These are phyloP conservation scores for Fusarium foetens DNA, from an alignment of 2,329 filamentous ascomycete species.

Conservation along the genomic window DNA sequence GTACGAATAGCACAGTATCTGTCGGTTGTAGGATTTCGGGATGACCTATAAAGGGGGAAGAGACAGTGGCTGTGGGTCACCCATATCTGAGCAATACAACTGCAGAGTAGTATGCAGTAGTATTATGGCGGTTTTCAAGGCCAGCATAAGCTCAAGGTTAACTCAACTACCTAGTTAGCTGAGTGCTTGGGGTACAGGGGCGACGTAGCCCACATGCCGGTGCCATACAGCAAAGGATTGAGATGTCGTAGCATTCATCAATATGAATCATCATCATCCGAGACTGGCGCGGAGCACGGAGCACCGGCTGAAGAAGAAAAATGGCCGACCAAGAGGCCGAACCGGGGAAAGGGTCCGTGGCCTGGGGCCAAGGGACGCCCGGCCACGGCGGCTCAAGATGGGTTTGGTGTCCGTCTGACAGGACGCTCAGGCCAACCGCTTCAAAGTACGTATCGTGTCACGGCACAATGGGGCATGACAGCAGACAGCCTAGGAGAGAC, in stretches of 20 bases:
- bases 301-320: conserved; percentile 36
- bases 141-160: conserved; percentile 14
- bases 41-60: conserved; percentile 6
- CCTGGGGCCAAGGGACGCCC: conserved; percentile 21
- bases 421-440: conserved; percentile 41
- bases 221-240: not conserved
- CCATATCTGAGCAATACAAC: conserved; percentile 19
- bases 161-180: not conserved
- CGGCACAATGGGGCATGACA: conserved; percentile 6
- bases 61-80: not conserved
- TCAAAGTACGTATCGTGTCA: conserved; percentile 24
- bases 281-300: conserved; percentile 27
- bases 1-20: conserved; percentile 4
- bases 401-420: conserved; percentile 41
- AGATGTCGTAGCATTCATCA: conserved; percentile 15
- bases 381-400: conserved; percentile 35
- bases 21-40: not conserved
- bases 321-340: conserved; percentile 43
- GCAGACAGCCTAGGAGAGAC: conserved; percentile 4
- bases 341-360: conserved; percentile 37
- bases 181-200: conserved; percentile 14
- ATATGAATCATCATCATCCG: conserved; percentile 23
- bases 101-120: conserved; percentile 1
- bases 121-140: not conserved
- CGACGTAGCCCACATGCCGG: conserved; percentile 7